These are phyloP conservation scores for Pseudonitzschia pungens DNA, from an alignment of 108 stramenopile genomes.

Conservation along the genomic window DNA sequence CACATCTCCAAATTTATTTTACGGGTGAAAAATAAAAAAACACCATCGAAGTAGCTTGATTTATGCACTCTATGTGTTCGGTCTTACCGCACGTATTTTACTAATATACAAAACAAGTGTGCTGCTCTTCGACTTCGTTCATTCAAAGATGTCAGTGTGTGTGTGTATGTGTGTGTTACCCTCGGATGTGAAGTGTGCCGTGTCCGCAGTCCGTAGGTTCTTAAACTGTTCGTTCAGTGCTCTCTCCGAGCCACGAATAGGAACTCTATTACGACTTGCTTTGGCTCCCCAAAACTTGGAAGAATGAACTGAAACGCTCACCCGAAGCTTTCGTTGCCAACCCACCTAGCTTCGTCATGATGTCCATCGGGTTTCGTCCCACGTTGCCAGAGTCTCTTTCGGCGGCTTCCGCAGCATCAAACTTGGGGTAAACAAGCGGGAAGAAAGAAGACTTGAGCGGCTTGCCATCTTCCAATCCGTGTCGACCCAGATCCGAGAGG, in stretches of 20 bases:
- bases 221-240: background rate
- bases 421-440: slow-evolving; percentile 80
- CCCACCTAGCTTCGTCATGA: slow-evolving; percentile 78
- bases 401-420: slow-evolving; percentile 55
- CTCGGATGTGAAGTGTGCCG: background rate
- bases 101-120: background rate
- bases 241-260: background rate
- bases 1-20: background rate
- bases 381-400: slow-evolving; percentile 74
- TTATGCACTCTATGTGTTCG: background rate
- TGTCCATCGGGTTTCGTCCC: slow-evolving; percentile 75
- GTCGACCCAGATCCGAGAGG: slow-evolving; percentile 82
- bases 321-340: slow-evolving; percentile 84
- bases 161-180: background rate
- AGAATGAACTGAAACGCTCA: slow-evolving; percentile 79
- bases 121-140: background rate
- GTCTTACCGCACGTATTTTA: background rate
- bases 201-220: background rate
- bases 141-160: background rate
- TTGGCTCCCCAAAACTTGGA: slow-evolving; percentile 78
- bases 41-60: background rate
- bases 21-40: background rate
- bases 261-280: background rate
- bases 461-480: slow-evolving; percentile 73
- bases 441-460: slow-evolving; percentile 76